Base-by-base conservation (phyloP, 2,329 filamentous ascomycete genomes). In the Alternaria sp. region DNA sequence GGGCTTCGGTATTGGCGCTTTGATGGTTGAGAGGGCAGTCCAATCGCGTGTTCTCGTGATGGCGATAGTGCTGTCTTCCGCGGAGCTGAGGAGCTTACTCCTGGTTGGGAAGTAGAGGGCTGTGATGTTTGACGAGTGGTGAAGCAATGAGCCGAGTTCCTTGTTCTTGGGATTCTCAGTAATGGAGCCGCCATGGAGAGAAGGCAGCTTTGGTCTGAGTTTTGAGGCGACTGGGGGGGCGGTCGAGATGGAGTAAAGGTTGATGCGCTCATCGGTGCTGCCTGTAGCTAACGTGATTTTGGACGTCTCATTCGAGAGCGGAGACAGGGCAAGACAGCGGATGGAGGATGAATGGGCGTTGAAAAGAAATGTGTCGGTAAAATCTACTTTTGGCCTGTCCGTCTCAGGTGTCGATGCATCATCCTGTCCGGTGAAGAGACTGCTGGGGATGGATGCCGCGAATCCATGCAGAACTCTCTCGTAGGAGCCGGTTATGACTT, bases 331-430 rank as follows among this genome's bases (percentile, higher is more conserved):
- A 32, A 99, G 86, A 77, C 93, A 96, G 73, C 93, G 91, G 77
- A 99, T 93, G 5, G 96, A 91, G 12, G 94, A 96, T 60, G 89
- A 87, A 82, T 99, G 96, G 13, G 96, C 94, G 76, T 94, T 93
- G 87, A 99, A 97, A 61, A 99, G 87, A 80, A 99, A 99, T 0
- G 92, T 95, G 80, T 98, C 95, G 69, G 92, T 88, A 77, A 97
- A 98, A 55, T 89, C 85, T 58, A 90, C 84, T 17, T 74, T 71
- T 40, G 77, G 59, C 21, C 69, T 64, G 43, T 74, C 70, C 25
- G 69, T 59, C 55, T 74, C 69, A 46, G 68, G 45, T 40, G 62
- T 57, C 10, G 71, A 57, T 51, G 59, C 58, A 47, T 69, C 61
- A 28, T 69, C 57, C 19, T 67, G 67, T 76, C 68, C 74, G 77